phyloP scores from a whole-genome alignment of 1,139 yeast species.

The Meyerozyma guilliermondii region DNA sequence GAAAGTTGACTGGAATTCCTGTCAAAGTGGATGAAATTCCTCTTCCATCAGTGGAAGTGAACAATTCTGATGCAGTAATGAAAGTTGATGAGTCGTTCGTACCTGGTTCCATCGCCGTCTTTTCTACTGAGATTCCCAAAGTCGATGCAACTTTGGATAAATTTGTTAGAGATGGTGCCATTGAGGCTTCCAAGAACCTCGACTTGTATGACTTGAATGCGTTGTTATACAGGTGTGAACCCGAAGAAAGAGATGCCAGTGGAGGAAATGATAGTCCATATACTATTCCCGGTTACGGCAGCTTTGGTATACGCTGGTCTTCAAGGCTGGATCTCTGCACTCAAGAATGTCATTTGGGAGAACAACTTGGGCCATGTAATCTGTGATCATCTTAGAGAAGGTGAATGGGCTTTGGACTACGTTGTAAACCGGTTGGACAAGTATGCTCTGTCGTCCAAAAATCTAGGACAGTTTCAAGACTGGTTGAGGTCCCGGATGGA shows the following conservation, averaged over 20 bases:
- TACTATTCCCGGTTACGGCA: conserved; percentile 67
- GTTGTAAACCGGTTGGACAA: conserved; percentile 57
- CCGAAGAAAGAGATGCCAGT: conserved; percentile 83
- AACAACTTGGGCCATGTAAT: conserved; percentile 84
- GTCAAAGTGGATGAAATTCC: conserved; percentile 52
- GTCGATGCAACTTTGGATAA: conserved; percentile 52
- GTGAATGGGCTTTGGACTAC: conserved; percentile 88
- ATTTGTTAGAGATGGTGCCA: conserved; percentile 66
- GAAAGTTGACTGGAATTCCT: conserved; percentile 56
- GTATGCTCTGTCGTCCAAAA: conserved; percentile 41
- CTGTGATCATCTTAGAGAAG: conserved; percentile 74
- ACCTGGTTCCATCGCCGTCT: conserved; percentile 86
- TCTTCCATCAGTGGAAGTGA: conserved; percentile 42
- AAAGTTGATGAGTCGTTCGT: conserved; percentile 60
- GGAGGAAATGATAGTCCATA: conserved; percentile 70
- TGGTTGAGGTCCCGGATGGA: conserved; percentile 71
- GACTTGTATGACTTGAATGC: conserved; percentile 69
- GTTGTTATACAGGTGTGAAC: conserved; percentile 70
- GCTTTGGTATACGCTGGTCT: conserved; percentile 81
- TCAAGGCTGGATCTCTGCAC: conserved; percentile 83
- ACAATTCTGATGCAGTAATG: conserved; percentile 44
- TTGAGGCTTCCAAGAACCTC: conserved; percentile 61
- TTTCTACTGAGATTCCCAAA: conserved; percentile 65
- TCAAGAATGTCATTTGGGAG: conserved; percentile 55
- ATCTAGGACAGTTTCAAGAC: conserved; percentile 46